A percentile compares a stretch with the other conserved stretches of the same genome.
Conservation (phyloP, 352 stramenopile genomes). For the Pythium phragmitis region DNA sequence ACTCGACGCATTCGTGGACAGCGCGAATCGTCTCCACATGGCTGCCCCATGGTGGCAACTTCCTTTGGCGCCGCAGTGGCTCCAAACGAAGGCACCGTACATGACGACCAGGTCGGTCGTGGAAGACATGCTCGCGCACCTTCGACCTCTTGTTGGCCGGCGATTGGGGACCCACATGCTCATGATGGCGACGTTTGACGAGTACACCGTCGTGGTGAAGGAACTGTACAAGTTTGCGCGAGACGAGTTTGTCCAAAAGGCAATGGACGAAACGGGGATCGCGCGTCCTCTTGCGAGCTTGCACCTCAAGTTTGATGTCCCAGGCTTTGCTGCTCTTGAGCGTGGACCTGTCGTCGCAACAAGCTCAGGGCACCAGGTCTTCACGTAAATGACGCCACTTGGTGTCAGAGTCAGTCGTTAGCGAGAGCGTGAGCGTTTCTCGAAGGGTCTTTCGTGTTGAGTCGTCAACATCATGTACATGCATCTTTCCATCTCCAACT, state of each 20-base stretch:
- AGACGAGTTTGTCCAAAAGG: background rate
- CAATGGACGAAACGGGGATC: constrained; percentile 1
- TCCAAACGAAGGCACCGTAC: background rate
- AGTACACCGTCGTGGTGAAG: background rate
- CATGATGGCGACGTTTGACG: constrained; percentile 8
- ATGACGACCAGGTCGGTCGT: constrained; percentile 1
- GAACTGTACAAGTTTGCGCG: background rate
- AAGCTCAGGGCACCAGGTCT: background rate
- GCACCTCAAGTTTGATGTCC: constrained; percentile 5
- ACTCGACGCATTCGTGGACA: background rate
- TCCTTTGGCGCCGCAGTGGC: background rate
- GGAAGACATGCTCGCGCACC: constrained; percentile 3
- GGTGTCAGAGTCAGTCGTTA: background rate
- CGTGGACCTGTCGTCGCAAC: background rate
- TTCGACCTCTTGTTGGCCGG: background rate
- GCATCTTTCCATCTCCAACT: too few species aligned
- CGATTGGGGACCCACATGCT: constrained; percentile 7
- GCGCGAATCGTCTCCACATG: background rate
- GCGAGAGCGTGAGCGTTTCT: too few species aligned
- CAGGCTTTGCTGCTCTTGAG: background rate
- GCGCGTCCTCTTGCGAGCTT: constrained; percentile 1
- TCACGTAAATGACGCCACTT: constrained; percentile 1
- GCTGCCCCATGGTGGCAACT: background rate
- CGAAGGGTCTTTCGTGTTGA: too few species aligned
- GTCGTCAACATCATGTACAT: too few species aligned